A percentile compares a stretch with the other conserved stretches of the same genome.
phyloP scores from a whole-genome alignment of 2,329 filamentous ascomycete genomes.

The Aureobasidium lini region DNA sequence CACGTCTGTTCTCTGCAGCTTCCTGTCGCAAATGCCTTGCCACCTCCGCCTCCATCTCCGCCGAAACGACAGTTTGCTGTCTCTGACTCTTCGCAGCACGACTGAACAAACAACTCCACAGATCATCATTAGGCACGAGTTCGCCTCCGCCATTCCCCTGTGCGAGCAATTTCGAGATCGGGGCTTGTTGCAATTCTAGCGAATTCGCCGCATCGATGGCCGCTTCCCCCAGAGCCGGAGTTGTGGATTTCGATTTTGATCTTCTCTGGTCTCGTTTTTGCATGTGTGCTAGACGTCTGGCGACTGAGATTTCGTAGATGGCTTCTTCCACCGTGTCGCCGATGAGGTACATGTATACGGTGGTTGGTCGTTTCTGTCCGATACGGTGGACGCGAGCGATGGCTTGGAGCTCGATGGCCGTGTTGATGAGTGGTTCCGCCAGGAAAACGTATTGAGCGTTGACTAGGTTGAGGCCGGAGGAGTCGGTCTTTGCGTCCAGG shows the following conservation, averaged over 20 bases:
- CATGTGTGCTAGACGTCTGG: conserved; percentile 71
- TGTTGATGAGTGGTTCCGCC: conserved; percentile 88
- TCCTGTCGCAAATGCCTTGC: conserved; percentile 46
- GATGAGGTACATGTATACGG: conserved; percentile 93
- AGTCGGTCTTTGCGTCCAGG: conserved; percentile 80
- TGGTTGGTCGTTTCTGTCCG: conserved; percentile 79
- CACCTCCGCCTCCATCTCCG: conserved; percentile 36
- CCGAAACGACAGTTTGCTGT: background rate
- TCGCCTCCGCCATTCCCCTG: conserved; percentile 68
- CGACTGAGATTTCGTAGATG: conserved; percentile 80
- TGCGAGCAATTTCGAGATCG: conserved; percentile 61
- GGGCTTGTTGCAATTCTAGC: conserved; percentile 68
- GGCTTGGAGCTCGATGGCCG: conserved; percentile 86
- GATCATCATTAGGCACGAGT: conserved; percentile 65
- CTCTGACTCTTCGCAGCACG: conserved; percentile 31
- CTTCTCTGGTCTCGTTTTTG: conserved; percentile 24
- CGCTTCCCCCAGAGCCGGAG: conserved; percentile 44
- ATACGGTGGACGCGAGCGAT: conserved; percentile 94
- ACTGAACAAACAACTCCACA: conserved; percentile 88
- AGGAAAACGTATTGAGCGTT: conserved; percentile 92
- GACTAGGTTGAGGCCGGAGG: conserved; percentile 82
- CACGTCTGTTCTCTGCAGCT: conserved; percentile 44
- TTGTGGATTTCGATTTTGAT: conserved; percentile 23
- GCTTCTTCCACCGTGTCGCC: conserved; percentile 84
- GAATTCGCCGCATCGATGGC: conserved; percentile 78